Percentiles rank a stretch among this genome's conserved stretches.
Conservation (phyloP, 1,284 basidiomycete species). For the Bjerkandera adusta region DNA sequence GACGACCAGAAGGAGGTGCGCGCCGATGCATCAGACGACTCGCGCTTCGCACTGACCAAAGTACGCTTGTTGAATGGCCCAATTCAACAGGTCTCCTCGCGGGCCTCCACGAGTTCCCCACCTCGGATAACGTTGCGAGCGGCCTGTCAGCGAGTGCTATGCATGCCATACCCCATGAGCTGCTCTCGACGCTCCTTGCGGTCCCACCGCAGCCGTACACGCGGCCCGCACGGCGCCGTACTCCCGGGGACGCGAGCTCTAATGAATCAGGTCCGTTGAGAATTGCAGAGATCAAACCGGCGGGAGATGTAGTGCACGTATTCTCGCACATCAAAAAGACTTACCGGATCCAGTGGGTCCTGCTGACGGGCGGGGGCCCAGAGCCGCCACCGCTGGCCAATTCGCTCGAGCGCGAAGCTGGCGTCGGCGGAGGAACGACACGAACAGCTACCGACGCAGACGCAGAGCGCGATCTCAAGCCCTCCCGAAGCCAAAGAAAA, state of each 20-base stretch:
- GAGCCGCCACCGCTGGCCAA: conserved; percentile 27
- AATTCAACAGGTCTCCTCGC: conserved; percentile 74
- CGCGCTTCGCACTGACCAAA: conserved; percentile 15
- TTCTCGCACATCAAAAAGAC: conserved; percentile 93
- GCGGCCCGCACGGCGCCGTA: conserved; percentile 18
- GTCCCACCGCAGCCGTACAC: conserved; percentile 19
- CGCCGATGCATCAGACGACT: conserved; percentile 6
- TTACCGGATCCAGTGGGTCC: conserved; percentile 77
- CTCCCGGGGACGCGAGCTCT: conserved; percentile 1
- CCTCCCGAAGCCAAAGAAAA: conserved; percentile 12
- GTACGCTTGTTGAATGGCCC: background rate
- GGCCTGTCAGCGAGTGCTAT: conserved; percentile 32
- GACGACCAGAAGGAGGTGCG: conserved; percentile 81
- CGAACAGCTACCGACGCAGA: background rate
- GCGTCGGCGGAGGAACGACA: background rate
- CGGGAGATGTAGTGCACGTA: conserved; percentile 74
- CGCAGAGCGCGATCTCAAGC: conserved; percentile 8
- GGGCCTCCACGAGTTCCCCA: conserved; percentile 84
- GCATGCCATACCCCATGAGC: conserved; percentile 36
- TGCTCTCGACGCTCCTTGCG: conserved; percentile 43
- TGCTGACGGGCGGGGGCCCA: conserved; percentile 50
- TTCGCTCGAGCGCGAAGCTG: conserved; percentile 2
- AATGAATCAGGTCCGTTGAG: conserved; percentile 21
- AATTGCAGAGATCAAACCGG: conserved; percentile 47
- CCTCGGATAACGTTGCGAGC: conserved; percentile 44